Percentiles rank a stretch among this genome's conserved stretches.
Evolutionary conservation across 2,329 filamentous ascomycete species (phyloP).

Genomic region (Colletotrichum nymphaeae): DNA sequence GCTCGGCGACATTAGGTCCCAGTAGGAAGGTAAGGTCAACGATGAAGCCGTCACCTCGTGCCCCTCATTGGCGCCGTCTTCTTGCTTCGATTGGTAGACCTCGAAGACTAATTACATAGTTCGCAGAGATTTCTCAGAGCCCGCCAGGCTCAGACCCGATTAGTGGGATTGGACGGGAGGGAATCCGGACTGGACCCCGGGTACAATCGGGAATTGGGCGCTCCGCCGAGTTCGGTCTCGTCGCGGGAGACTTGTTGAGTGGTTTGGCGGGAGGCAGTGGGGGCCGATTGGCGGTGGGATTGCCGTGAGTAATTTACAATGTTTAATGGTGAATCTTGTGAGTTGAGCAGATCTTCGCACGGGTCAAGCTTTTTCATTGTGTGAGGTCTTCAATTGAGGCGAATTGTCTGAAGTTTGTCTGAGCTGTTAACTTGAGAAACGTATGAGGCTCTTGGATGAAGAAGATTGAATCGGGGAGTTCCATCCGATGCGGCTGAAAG

Average conservation of each 20-base stretch:
- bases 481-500: slow-evolving; percentile 4
- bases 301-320: too few species aligned
- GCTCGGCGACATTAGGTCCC: neutral
- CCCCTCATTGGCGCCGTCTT: neutral
- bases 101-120: neutral
- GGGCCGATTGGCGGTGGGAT: neutral
- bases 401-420: neutral
- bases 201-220: slow-evolving; percentile 2
- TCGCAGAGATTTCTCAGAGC: neutral
- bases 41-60: neutral
- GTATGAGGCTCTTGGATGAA: neutral
- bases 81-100: too few species aligned
- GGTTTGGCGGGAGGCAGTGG: neutral
- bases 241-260: neutral
- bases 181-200: slow-evolving; percentile 1
- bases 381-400: neutral
- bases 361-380: neutral
- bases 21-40: neutral
- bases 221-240: neutral
- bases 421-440: neutral
- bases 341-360: neutral
- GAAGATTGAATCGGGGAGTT: neutral
- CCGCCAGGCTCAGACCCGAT: neutral
- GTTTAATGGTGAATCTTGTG: too few species aligned
- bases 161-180: slow-evolving; percentile 8